A percentile compares a stretch with the other conserved stretches of the same genome.
phyloP scores from a whole-genome alignment of 306 rosid species.

The Vigna radiata region DNA sequence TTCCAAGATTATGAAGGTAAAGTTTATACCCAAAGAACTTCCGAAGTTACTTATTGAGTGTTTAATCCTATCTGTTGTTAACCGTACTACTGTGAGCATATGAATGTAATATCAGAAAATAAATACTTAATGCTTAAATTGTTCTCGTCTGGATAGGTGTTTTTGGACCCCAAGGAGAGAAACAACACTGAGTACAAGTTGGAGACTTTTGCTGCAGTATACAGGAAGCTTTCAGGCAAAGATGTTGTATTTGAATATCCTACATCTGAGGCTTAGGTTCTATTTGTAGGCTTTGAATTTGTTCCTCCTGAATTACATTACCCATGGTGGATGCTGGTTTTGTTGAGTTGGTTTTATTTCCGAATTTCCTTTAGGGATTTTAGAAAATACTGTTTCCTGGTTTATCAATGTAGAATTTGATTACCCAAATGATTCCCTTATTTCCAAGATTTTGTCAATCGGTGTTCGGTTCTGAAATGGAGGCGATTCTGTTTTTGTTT shows the following conservation, averaged over 20 bases:
- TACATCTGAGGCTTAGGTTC: slow-evolving; percentile 65
- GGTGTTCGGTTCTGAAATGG: too few relatives aligned
- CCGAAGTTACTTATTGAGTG: not conserved
- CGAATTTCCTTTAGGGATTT: slow-evolving; percentile 30
- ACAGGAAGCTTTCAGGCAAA: slow-evolving; percentile 85
- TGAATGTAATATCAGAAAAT: not conserved
- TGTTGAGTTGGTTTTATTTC: slow-evolving; percentile 38
- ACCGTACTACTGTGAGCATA: not conserved
- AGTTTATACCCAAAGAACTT: not conserved
- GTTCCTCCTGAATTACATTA: slow-evolving; percentile 12
- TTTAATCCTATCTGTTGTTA: slow-evolving; percentile 13
- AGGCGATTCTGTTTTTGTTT: not conserved
- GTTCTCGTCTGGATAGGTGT: slow-evolving; percentile 51
- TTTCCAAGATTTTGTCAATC: not conserved
- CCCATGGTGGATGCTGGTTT: slow-evolving; percentile 45
- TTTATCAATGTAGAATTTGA: slow-evolving; percentile 36
- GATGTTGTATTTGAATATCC: slow-evolving; percentile 91
- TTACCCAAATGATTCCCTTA: not conserved
- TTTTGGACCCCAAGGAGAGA: slow-evolving; percentile 87
- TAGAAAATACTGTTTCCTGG: not conserved
- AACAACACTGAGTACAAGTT: slow-evolving; percentile 87
- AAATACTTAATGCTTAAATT: not conserved
- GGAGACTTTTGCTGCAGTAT: slow-evolving; percentile 84
- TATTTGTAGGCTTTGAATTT: slow-evolving; percentile 32
- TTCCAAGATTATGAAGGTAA: slow-evolving; percentile 85